Conservation (phyloP, 305 asterid species). For the Fraxinus albicans region DNA sequence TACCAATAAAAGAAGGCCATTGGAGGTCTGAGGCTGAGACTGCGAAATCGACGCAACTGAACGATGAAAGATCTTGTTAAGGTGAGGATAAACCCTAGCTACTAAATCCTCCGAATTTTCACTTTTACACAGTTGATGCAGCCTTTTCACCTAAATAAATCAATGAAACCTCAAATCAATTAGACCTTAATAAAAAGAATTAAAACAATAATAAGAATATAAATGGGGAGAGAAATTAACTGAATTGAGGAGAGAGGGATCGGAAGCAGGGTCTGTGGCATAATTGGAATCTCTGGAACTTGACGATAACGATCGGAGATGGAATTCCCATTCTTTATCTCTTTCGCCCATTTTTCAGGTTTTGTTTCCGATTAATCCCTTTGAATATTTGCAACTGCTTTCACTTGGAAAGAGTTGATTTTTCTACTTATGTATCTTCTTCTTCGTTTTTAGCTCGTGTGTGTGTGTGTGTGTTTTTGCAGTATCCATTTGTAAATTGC, state of each 20-base stretch:
- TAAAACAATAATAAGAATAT: background rate
- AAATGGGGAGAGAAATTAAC: slow-evolving; percentile 26
- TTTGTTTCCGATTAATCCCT: background rate
- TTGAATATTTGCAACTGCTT: background rate
- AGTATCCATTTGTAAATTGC: background rate
- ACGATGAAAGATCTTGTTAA: slow-evolving; percentile 80
- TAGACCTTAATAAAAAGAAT: background rate
- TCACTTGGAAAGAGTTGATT: background rate
- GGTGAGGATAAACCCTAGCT: slow-evolving; percentile 82
- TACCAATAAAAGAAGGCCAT: slow-evolving; percentile 78
- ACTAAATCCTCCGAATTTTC: slow-evolving; percentile 78
- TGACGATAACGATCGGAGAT: slow-evolving; percentile 68
- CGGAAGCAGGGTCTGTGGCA: slow-evolving; percentile 68
- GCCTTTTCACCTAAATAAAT: slow-evolving; percentile 57
- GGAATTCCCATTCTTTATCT: slow-evolving; percentile 70
- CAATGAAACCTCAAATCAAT: slow-evolving; percentile 12
- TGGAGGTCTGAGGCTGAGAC: slow-evolving; percentile 70
- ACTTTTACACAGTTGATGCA: slow-evolving; percentile 65
- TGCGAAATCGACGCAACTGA: slow-evolving; percentile 69
- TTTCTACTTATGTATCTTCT: background rate
- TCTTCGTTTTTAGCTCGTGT: background rate
- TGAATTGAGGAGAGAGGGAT: slow-evolving; percentile 68
- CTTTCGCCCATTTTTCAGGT: slow-evolving; percentile 48
- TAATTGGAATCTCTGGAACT: slow-evolving; percentile 74
- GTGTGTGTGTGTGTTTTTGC: background rate